phyloP scores from a whole-genome alignment of 2,329 filamentous ascomycete species.

The Aspergillus felis region DNA sequence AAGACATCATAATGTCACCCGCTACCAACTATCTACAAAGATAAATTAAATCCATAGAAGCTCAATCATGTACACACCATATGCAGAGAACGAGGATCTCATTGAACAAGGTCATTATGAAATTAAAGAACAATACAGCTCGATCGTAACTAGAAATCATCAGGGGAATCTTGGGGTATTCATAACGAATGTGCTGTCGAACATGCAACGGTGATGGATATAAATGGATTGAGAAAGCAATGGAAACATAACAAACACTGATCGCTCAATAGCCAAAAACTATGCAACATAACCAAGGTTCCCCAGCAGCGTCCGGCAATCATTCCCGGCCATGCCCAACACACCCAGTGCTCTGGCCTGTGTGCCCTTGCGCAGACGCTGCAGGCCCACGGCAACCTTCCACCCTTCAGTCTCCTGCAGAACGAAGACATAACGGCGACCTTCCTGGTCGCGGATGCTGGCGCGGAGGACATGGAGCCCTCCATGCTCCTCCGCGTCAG shows the following conservation, averaged over 20 bases:
- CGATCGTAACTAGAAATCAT: background rate
- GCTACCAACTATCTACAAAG: background rate
- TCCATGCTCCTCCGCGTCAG: conserved; percentile 35
- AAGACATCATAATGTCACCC: background rate
- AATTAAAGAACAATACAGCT: background rate
- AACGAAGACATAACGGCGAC: conserved; percentile 60
- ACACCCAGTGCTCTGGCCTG: conserved; percentile 54
- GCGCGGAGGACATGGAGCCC: conserved; percentile 56
- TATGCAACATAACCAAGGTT: conserved; percentile 15
- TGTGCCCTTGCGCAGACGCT: conserved; percentile 53
- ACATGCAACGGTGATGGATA: background rate
- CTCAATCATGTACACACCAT: background rate
- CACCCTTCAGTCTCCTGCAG: conserved; percentile 57
- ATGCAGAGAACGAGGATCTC: background rate
- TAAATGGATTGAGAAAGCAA: background rate
- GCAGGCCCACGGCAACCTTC: conserved; percentile 59
- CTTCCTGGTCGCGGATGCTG: conserved; percentile 56
- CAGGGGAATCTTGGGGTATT: conserved; percentile 5
- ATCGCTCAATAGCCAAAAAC: background rate
- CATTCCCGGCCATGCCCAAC: conserved; percentile 24
- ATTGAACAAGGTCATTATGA: background rate
- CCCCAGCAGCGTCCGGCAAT: conserved; percentile 16
- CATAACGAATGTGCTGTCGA: conserved; percentile 1
- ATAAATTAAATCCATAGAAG: background rate
- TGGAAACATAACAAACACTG: background rate